These are phyloP conservation scores for Prunus armeniaca DNA, from an alignment of 306 rosid genomes.

Conservation along the genomic window DNA sequence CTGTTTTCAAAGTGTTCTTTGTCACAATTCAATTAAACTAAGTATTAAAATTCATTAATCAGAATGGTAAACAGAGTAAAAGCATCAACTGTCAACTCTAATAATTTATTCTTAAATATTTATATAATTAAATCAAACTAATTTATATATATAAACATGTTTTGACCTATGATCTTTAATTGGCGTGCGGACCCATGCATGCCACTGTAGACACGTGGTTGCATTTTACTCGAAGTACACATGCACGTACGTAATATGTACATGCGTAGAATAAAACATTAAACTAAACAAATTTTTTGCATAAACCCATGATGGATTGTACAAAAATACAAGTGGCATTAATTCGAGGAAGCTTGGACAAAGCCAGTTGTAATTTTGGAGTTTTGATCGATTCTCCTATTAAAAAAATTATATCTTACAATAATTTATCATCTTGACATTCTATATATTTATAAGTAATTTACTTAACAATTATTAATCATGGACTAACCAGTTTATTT, in stretches of 20 bases:
- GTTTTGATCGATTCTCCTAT: neutral
- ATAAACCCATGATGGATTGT: neutral
- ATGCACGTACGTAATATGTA: conserved; percentile 1
- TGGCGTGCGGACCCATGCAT: conserved; percentile 4
- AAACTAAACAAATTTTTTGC: neutral
- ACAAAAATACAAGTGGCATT: neutral
- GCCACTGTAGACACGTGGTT: conserved; percentile 15
- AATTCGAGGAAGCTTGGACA: neutral
- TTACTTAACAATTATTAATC: neutral
- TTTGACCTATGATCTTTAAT: neutral
- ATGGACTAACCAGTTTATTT: neutral
- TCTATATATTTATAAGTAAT: neutral
- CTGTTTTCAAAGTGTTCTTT: conserved; percentile 6
- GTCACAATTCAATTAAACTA: neutral
- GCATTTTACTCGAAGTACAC: neutral
- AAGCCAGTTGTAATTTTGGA: neutral
- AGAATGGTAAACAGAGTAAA: neutral
- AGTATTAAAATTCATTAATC: neutral
- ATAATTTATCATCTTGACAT: neutral
- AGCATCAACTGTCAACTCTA: conserved; percentile 1
- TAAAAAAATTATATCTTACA: neutral
- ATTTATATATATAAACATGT: neutral
- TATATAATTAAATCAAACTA: neutral
- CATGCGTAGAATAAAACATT: conserved; percentile 2
- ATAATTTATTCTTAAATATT: neutral